Base-by-base conservation (phyloP, 495 filamentous ascomycete genomes). In the Umbilicaria muhlenbergii region DNA sequence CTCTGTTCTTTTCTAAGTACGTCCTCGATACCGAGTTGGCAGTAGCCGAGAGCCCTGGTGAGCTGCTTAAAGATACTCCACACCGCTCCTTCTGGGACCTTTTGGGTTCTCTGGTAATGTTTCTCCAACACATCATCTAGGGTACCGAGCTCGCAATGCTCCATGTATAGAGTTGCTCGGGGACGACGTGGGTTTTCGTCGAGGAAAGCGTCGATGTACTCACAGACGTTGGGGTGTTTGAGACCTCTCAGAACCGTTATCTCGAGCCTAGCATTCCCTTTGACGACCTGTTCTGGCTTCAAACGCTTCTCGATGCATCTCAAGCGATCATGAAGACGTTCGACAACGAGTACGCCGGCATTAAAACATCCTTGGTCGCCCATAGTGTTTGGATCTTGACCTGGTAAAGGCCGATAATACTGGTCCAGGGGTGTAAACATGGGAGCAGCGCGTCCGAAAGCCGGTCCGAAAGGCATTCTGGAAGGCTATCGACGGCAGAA, bases 261-360 rank as follows among this genome's bases (percentile, higher is more conserved):
- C 42, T 55, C 52, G 14, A 38, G 28, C 10, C 33, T 36, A 11
- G 43, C 43, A 35, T 8, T 36, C 11, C 17, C 35, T 24, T 21
- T 42, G 5, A 18, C 7, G 11, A n/a, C n/a, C 12, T 40, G 32
- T 0, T 12, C 21, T 12, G 18, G 41, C 16, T 13, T 55, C 56
- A 50, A 59, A 57, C 47, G 45, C 49, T 43, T 34, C 19, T 43
- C 31, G 19, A 43, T 15, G 41, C 19, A 43, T 40, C 24, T 40
- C 15, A 5, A 11, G 21, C 21, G 3, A 21, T 40, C 38, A 1
- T n/a, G 38, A 13, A 3, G n/a, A 16, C 38, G 38, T 35, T 14
- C 4, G 15, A 43, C 41, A 34, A 43, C 14, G 31, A 18, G 18
- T 34, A 43, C 32, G 13, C 41, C 41, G 4, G 32, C 41, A 35